Conservation (phyloP, 208 protist species). For the Lotmaria passim region DNA sequence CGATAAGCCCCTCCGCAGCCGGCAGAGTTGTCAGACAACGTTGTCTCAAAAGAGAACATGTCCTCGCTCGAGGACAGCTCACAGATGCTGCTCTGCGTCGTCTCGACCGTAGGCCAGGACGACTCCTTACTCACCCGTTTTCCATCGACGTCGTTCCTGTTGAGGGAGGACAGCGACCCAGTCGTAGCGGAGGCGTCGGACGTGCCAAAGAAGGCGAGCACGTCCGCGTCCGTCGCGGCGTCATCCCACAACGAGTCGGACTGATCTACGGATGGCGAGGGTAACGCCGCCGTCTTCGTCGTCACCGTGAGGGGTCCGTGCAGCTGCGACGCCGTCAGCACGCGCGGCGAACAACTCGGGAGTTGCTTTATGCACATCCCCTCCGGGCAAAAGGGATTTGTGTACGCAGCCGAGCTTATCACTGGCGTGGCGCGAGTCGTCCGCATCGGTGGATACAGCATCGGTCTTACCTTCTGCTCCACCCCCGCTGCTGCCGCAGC, state of each 20-base stretch:
- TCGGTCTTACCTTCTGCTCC: constrained; percentile 12
- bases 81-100: constrained; percentile 33
- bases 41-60: constrained; percentile 16
- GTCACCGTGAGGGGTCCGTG: not conserved
- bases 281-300: not conserved
- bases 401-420: constrained; percentile 1
- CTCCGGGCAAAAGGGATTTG: constrained; percentile 32
- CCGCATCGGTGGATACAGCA: constrained; percentile 14
- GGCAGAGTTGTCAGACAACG: constrained; percentile 5
- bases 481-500: not conserved
- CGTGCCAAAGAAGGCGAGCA: constrained; percentile 30
- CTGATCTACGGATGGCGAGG: not conserved
- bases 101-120: constrained; percentile 10
- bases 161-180: not conserved
- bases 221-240: constrained; percentile 23
- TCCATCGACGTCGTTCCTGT: too few species aligned
- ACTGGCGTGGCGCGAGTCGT: not conserved
- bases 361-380: constrained; percentile 22
- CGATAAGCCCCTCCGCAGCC: too few species aligned
- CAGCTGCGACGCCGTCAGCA: not conserved
- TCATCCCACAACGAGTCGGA: constrained; percentile 20
- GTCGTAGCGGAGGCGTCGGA: not conserved
- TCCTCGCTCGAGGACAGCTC: constrained; percentile 27
- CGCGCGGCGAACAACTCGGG: constrained; percentile 12
- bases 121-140: constrained; percentile 11